These are phyloP conservation scores for Phytopythium cucurbitacearum DNA, from an alignment of 352 stramenopile species.

Conservation along the genomic window DNA sequence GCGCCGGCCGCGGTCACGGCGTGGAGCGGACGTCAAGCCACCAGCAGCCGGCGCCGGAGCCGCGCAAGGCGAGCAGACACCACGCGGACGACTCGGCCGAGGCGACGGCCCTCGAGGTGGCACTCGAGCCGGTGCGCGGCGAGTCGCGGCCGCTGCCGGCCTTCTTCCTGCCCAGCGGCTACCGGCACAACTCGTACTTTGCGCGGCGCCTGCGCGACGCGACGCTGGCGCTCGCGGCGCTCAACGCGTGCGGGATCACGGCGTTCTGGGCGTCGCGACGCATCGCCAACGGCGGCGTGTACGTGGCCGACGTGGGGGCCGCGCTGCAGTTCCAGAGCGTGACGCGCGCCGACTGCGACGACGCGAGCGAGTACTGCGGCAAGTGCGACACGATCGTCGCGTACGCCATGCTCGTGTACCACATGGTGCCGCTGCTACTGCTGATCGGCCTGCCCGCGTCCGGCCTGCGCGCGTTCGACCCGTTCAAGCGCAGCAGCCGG, in stretches of 20 bases:
- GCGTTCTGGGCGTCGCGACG: conserved; percentile 33
- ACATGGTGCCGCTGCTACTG: conserved; percentile 48
- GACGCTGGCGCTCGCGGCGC: conserved; percentile 31
- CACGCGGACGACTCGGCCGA: conserved; percentile 15
- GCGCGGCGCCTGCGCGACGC: conserved; percentile 49
- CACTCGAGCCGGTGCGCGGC: conserved; percentile 17
- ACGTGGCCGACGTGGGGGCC: conserved; percentile 30
- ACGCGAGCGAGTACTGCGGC: conserved; percentile 28
- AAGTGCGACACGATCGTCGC: conserved; percentile 58
- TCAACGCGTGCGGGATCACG: conserved; percentile 41
- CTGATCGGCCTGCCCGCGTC: conserved; percentile 65
- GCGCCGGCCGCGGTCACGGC: conserved; percentile 12
- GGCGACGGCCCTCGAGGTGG: conserved; percentile 17
- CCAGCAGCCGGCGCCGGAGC: conserved; percentile 12
- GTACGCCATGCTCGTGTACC: conserved; percentile 70
- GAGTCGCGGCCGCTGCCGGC: conserved; percentile 31
- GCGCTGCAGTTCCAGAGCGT: conserved; percentile 44
- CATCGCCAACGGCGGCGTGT: conserved; percentile 41
- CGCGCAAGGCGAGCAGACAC: conserved; percentile 9
- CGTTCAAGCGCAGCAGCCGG: conserved; percentile 45
- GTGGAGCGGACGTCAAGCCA: conserved; percentile 9
- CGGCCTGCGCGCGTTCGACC: conserved; percentile 57
- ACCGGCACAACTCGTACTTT: conserved; percentile 80
- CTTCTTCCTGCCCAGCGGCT: conserved; percentile 42
- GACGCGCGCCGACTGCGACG: conserved; percentile 18